Conservation (phyloP, 495 filamentous ascomycete species). For the Astrocystis sublimbata region DNA sequence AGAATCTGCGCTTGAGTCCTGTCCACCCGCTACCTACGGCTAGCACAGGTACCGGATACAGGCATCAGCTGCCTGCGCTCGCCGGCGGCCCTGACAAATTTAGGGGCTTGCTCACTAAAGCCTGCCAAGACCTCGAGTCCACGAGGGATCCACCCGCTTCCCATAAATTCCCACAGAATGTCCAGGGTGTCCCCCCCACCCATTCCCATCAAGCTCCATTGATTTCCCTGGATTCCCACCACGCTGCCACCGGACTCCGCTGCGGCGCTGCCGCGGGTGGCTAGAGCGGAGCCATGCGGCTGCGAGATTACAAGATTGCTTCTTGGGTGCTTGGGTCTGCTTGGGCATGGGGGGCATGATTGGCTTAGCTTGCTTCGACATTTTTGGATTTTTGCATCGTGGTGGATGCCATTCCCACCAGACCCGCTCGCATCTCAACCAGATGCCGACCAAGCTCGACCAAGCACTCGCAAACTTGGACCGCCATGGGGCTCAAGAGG, state of each 20-base stretch:
- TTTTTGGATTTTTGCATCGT: slow-evolving; percentile 1
- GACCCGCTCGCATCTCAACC: no score
- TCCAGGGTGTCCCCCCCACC: neutral
- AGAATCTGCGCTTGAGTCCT: slow-evolving; percentile 15
- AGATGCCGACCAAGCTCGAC: no score
- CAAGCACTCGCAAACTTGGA: neutral
- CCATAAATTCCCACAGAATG: neutral
- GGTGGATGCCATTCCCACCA: no score
- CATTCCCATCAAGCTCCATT: neutral
- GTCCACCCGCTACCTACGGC: no score
- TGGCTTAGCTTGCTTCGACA: slow-evolving; percentile 6
- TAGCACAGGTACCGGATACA: no score
- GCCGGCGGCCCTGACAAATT: slow-evolving; percentile 10
- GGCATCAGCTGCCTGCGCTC: no score
- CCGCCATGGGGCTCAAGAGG: neutral
- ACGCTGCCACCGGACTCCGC: neutral
- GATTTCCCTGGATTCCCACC: neutral
- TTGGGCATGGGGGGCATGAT: no score
- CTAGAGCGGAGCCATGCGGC: slow-evolving; percentile 7
- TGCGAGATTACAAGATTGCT: slow-evolving; percentile 10
- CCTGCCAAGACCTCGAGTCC: neutral
- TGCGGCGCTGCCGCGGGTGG: no score
- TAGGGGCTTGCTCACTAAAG: slow-evolving; percentile 13
- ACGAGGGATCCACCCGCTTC: neutral
- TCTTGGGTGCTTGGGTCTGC: no score